These are phyloP conservation scores for Thielaviopsis ethacetica DNA, from an alignment of 2,329 filamentous ascomycete species.

Conservation along the genomic window DNA sequence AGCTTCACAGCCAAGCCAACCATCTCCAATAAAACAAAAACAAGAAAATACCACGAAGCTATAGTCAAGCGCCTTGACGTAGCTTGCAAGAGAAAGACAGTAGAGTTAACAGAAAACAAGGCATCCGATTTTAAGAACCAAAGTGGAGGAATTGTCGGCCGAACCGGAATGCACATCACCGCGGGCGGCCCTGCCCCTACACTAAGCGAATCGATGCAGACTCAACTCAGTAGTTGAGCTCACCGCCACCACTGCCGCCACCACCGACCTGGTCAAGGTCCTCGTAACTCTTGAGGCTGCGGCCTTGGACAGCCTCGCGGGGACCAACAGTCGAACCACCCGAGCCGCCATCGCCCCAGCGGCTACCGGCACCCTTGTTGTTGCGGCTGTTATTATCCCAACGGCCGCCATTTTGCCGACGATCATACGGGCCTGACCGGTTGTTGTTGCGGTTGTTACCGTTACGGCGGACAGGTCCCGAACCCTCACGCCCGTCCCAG, in stretches of 20 bases:
- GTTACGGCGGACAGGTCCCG: slow-evolving; percentile 45
- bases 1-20: background rate
- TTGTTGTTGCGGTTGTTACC: slow-evolving; percentile 33
- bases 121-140: background rate
- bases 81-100: background rate
- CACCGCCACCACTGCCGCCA: slow-evolving; percentile 45
- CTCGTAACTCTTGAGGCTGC: slow-evolving; percentile 92
- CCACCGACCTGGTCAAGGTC: slow-evolving; percentile 77
- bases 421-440: slow-evolving; percentile 59
- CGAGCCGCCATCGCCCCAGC: slow-evolving; percentile 58
- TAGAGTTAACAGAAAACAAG: background rate
- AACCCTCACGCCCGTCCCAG: slow-evolving; percentile 43
- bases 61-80: background rate
- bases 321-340: slow-evolving; percentile 67
- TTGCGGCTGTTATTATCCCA: slow-evolving; percentile 33
- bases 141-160: no score
- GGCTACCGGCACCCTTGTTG: slow-evolving; percentile 31
- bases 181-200: no score
- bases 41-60: background rate
- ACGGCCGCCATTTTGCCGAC: slow-evolving; percentile 38
- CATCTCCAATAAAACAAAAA: background rate
- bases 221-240: slow-evolving; percentile 64
- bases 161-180: no score
- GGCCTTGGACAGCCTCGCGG: slow-evolving; percentile 77
- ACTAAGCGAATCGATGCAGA: no score